Evolutionary conservation across 148 eudicot species (phyloP).

Genomic region (Amaranthus palmeri): DNA sequence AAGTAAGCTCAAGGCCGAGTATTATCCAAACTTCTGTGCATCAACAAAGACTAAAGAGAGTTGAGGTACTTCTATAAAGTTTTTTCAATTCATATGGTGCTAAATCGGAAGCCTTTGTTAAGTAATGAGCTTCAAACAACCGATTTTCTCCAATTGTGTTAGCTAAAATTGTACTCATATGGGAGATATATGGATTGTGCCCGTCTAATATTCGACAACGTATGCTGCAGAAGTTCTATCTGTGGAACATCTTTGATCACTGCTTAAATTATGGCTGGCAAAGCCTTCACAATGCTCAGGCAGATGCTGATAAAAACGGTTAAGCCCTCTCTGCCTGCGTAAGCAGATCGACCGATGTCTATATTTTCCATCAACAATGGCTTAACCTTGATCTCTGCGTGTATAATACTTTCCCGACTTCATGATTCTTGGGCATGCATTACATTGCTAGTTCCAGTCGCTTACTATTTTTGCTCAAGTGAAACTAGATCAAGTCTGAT

Average conservation of each 20-base stretch:
- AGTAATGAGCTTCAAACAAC: constrained; percentile 32
- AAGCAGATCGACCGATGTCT: constrained; percentile 36
- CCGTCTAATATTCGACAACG: constrained; percentile 38
- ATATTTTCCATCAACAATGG: constrained; percentile 13
- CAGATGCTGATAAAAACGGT: constrained; percentile 29
- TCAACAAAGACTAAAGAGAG: constrained; percentile 9
- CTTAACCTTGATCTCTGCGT: constrained; percentile 27
- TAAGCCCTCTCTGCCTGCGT: constrained; percentile 39
- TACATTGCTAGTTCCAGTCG: constrained; percentile 42
- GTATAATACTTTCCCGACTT: constrained; percentile 38
- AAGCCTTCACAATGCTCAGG: constrained; percentile 34
- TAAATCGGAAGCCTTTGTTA: constrained; percentile 25
- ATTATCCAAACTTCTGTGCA: neutral
- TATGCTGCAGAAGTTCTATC: constrained; percentile 32
- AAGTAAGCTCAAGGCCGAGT: neutral
- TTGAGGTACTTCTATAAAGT: constrained; percentile 10
- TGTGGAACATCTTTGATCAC: constrained; percentile 44
- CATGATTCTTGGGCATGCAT: constrained; percentile 50
- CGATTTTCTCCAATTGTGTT: constrained; percentile 31
- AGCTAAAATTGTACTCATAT: constrained; percentile 31
- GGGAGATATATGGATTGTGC: constrained; percentile 31
- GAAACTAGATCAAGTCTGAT: constrained; percentile 17
- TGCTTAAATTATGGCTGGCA: constrained; percentile 27
- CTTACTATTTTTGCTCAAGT: constrained; percentile 35
- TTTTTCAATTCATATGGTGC: neutral